Base-by-base conservation (phyloP, 2,329 filamentous ascomycete species). In the Nannizzia gypsea region DNA sequence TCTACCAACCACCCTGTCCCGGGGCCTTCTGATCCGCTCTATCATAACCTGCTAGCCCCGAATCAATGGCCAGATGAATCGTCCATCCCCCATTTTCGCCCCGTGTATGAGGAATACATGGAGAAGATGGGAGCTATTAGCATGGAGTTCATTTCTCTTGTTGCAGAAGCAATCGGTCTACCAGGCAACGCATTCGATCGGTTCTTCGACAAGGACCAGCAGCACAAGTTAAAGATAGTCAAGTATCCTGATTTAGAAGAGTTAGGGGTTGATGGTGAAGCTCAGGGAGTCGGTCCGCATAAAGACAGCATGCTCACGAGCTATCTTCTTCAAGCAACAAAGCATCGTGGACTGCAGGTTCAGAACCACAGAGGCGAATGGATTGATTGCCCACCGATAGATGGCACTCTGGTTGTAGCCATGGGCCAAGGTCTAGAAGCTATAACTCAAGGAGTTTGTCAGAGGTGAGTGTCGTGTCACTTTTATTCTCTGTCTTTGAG, bases 211-310 rank as follows among this genome's bases (percentile, higher is more conserved):
- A 66, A 67, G 1, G 73, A 80, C 46, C 79, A 77, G 76, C 89
- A 93, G 75, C 89, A 95, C 76, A 95, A 95, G 77, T 80, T 95
- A 67, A 95, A 95, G 77, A 86, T 95, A 62, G 86, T 95, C 62
- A 89, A 88, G 75, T 95, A 93, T 69, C 90, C 90, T 0, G 89
- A 93, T 69, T 72, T 82, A 11, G 73, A 76, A n/a, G 80, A 83
- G 70, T 74, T 88, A 1, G 81, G 80, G 0, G 70, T 79, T 3
- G 74, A 67, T 22, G 74, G 70, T 60, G 75, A 77, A 59, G 74
- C 72, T 0, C 80, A 83, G 65, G 80, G 80, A 28, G 80, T 91
- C 0, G 89, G 88, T 0, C 88, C 89, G 36, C 88, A 92, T 76
- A 92, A 92, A 72, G 89, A 92, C 72, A 87, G 83, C 66, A 92